Evolutionary conservation across 208 protist species (phyloP), one percentile per base, ranked within the genome.

Genomic region (Acanthamoeba lugdunensis): DNA sequence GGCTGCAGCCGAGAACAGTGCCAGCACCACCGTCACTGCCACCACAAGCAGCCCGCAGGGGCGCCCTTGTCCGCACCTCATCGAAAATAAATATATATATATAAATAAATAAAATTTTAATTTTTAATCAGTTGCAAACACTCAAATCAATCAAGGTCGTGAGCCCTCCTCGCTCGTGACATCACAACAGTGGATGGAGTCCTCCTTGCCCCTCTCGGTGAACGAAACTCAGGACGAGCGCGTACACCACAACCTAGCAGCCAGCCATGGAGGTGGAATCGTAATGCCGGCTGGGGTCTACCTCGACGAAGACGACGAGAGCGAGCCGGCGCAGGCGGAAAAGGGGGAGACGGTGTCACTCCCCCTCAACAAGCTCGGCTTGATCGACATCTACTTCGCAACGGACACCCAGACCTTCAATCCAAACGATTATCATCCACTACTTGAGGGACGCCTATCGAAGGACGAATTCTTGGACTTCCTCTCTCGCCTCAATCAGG

Each of bases 351-450:
- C 71, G 0, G 71, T 79, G 33, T 33, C 71, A 4, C 25, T 79
- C 5, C n/a, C 71, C 37, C 71, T 79, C 25, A 79, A 79, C 5
- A 37, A 30, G 41, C 71, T 79, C n/a, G 71, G 71, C 21, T 28
- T 79, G 33, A 16, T 79, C 71, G 71, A 79, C 30, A 79, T 79
- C 71, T 79, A 79, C 41, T 30, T 79, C 33, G 71, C 71, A 21
- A 48, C 71, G 28, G 71, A 79, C 28, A 28, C 71, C 9, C 71
- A 79, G 30, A 30, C 71, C 7, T 79, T 79, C 11, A 45, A 79
- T 30, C 30, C 71, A 2, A 48, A 79, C 71, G 71, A 48, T 48
- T 79, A 79, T 30, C 30, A 33, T 48, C 71, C 71, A 18, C 30
- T 79, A 2, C 71, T 79, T 3, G 71, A 79, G 41, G 71, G 71